Evolutionary conservation across 2,329 filamentous ascomycete species (phyloP), one percentile per base, ranked within the genome.

Genomic region (Colletotrichum cuscutae): DNA sequence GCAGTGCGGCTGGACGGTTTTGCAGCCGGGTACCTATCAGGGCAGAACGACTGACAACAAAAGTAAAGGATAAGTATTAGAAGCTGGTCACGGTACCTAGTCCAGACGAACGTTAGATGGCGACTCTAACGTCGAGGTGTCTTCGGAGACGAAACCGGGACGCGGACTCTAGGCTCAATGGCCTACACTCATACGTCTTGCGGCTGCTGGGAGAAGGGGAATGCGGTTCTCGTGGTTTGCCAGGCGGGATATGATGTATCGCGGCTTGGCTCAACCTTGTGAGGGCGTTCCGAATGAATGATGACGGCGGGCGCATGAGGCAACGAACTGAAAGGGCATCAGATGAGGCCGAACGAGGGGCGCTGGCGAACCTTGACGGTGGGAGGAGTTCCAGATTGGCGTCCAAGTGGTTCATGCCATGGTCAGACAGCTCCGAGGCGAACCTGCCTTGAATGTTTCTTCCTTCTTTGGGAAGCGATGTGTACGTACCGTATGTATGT

Each of bases 401-500:
- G 65, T 72, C 70, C 59, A 59, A 69, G 70, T 69, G 59, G 65
- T 72, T 72, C 70, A 69, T 64, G 70, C 59, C 65, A 65, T 37
- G 49, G 61, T 24, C 49, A 32, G 22, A 64, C 49, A 26, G 46
- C 9, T 8, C 22, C 22, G 7, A 19, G 30, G 30, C 32, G 58
- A 24, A 37, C 19, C 42, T n/a, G 42, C 15, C 42, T 22, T 49
- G 42, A 19, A 42, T 22, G 19, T 49, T 49, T 49, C 42, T 49
- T 49, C 42, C 19, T n/a, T n/a, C 42, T 49, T 49, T n/a, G 19
- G 19, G 42, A 19, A 49, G 19, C 19, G 42, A 6, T n/a, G 7
- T 42, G 30, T 26, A 26, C 12, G 24, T 28, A 30, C 30, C 8
- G 12, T 22, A 46, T 7, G 42, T 56, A 46, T 7, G 42, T 56